Base-by-base conservation (phyloP, 225 moss, liverwort and hornwort genomes). In the Straminergon stramineum region DNA sequence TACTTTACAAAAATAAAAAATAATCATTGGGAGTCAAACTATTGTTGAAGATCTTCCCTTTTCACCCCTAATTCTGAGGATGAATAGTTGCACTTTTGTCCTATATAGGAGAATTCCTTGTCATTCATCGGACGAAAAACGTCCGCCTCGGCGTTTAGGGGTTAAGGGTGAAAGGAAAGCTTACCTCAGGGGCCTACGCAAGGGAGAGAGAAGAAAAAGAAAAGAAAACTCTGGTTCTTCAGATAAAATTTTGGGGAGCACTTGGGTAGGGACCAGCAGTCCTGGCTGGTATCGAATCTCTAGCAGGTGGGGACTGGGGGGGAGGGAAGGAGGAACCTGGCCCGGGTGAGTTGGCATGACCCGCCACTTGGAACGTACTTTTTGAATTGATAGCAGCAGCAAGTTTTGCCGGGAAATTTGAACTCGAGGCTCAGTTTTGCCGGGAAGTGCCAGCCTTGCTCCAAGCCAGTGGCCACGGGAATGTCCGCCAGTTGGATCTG, bases 361-460 rank as follows among this genome's bases (percentile, higher is more conserved):
- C 69, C 70, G 91, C 91, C 92, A 92, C 92, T 91, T 91, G 91
- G 85, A 81, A 75, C 61, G 91, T 87, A 63, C 90, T 89, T 92
- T 92, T 92, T 76, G 85, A 87, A 89, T 56, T 64, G 48, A 57
- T 3, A 55, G 34, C 88, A 62, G 63, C 82, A 31, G 63, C 82
- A 31, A 27, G 86, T 92, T 90, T 92, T 92, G 91, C 92, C 92
- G 92, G 92, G 92, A 91, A 91, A 89, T 91, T 92, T 92, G 92
- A 92, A 92, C 65, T 66, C 15, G 24, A n/a, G 19, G 1, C 23
- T 60, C 86, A 43, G 35, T 87, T 89, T 87, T 92, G 89, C 92
- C 92, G 91, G 92, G 92, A 91, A 92, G 55, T 75, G 84, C 75
- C 89, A 39, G 62, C 82, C 75, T 89, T 69, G 87, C 84, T 76